Evolutionary conservation across 495 filamentous ascomycete species (phyloP).

Genomic region (Penicillium angulare): DNA sequence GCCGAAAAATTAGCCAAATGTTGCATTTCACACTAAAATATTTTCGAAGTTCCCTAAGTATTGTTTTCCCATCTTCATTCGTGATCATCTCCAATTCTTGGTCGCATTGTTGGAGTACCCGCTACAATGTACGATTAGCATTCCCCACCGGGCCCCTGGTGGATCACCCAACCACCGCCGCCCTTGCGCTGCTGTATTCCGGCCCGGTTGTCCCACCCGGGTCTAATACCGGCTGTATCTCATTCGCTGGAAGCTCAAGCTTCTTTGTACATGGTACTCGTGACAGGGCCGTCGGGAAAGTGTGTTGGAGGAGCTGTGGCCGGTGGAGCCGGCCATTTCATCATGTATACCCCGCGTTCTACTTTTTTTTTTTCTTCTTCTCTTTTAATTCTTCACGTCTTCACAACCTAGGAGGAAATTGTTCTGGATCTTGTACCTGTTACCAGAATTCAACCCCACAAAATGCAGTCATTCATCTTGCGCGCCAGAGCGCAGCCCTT

Average conservation of each 20-base stretch:
- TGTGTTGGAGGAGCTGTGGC: neutral
- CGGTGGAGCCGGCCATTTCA: slow-evolving; percentile 27
- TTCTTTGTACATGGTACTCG: neutral
- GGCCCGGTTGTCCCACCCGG: slow-evolving; percentile 27
- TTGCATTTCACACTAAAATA: too few relatives aligned
- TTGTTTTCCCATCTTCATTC: neutral
- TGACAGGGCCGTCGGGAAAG: neutral
- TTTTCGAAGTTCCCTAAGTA: too few relatives aligned
- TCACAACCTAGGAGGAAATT: neutral
- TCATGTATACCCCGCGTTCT: slow-evolving; percentile 24
- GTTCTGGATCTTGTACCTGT: neutral
- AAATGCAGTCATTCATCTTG: slow-evolving; percentile 36
- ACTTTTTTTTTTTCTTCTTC: slow-evolving; percentile 11
- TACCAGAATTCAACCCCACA: slow-evolving; percentile 5
- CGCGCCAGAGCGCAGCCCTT: slow-evolving; percentile 32
- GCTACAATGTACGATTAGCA: neutral
- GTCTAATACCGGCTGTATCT: slow-evolving; percentile 17
- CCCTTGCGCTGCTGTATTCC: neutral
- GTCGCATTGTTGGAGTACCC: neutral
- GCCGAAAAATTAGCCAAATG: too few relatives aligned
- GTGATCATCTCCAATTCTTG: too few relatives aligned
- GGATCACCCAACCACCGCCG: slow-evolving; percentile 5
- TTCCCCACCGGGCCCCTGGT: neutral
- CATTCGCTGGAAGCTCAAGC: slow-evolving; percentile 7
- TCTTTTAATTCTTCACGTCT: neutral